These are phyloP conservation scores for Skeletonema costatum DNA, from an alignment of 108 stramenopile genomes.

Conservation along the genomic window DNA sequence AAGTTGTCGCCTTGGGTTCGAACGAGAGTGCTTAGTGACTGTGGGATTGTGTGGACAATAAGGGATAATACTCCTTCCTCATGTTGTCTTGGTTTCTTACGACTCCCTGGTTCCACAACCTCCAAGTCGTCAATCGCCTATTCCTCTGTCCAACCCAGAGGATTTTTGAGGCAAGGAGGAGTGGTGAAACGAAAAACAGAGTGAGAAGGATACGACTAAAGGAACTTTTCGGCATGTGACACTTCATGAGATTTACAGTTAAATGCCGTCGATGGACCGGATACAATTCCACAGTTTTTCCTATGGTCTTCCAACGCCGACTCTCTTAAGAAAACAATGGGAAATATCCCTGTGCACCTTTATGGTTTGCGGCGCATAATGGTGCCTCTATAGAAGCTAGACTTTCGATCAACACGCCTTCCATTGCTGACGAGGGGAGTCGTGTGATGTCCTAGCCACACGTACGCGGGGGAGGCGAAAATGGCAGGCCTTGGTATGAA, in stretches of 20 bases:
- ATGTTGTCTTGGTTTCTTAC: conserved; percentile 79
- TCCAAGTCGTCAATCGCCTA: conserved; percentile 59
- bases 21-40: conserved; percentile 85
- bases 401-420: conserved; percentile 64
- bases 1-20: conserved; percentile 57
- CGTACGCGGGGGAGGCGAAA: conserved; percentile 96
- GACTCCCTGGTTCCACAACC: conserved; percentile 87
- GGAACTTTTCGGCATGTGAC: conserved; percentile 74
- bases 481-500: conserved; percentile 97
- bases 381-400: conserved; percentile 90
- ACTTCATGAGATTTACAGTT: conserved; percentile 68
- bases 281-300: conserved; percentile 87
- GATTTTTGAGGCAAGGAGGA: conserved; percentile 43
- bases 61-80: conserved; percentile 73
- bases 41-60: conserved; percentile 64
- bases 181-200: conserved; percentile 77
- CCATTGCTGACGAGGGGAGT: conserved; percentile 87
- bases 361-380: conserved; percentile 95
- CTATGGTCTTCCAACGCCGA: conserved; percentile 84
- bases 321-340: conserved; percentile 46
- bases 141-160: conserved; percentile 52
- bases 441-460: conserved; percentile 92
- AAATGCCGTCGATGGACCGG: conserved; percentile 80
- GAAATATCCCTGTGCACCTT: conserved; percentile 69
- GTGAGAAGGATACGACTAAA: conserved; percentile 91